Evolutionary conservation across 1,284 basidiomycete species (phyloP).

Genomic region (Moesziomyces globuligerus): DNA sequence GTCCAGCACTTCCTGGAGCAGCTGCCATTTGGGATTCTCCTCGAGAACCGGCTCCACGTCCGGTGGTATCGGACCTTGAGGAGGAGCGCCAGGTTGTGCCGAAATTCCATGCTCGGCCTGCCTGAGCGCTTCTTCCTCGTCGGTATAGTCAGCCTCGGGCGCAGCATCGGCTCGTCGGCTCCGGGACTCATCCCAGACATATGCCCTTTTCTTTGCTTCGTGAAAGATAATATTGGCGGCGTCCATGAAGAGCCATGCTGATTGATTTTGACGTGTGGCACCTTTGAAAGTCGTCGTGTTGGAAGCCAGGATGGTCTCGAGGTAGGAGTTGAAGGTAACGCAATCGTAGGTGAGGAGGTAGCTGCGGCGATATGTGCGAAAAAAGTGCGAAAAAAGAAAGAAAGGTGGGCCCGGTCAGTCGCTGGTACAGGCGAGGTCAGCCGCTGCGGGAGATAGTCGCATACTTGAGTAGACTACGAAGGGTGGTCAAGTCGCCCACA

Average conservation of each 20-base stretch:
- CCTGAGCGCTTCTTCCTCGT: conserved; percentile 65
- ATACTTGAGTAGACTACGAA: conserved; percentile 84
- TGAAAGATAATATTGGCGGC: conserved; percentile 88
- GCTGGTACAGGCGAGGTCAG: not conserved
- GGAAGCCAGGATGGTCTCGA: conserved; percentile 86
- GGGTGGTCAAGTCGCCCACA: conserved; percentile 84
- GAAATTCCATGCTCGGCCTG: conserved; percentile 20
- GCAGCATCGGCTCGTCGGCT: not conserved
- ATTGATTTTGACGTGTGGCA: conserved; percentile 72
- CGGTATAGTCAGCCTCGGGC: conserved; percentile 39
- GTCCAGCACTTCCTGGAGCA: conserved; percentile 83
- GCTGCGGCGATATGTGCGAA: conserved; percentile 67
- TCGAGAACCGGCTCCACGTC: conserved; percentile 88
- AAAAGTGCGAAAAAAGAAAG: not conserved
- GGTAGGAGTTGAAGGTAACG: conserved; percentile 87
- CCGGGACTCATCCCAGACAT: conserved; percentile 71
- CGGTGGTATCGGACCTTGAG: conserved; percentile 70
- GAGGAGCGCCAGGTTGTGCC: not conserved
- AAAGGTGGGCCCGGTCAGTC: not conserved
- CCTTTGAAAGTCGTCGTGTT: conserved; percentile 71
- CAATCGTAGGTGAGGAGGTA: conserved; percentile 92
- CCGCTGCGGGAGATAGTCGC: conserved; percentile 62
- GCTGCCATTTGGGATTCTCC: conserved; percentile 92
- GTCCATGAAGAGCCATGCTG: conserved; percentile 87
- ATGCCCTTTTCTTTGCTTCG: conserved; percentile 82